Evolutionary conservation across 768 basidiomycete genomes (phyloP).

Genomic region (Suillus luteus): DNA sequence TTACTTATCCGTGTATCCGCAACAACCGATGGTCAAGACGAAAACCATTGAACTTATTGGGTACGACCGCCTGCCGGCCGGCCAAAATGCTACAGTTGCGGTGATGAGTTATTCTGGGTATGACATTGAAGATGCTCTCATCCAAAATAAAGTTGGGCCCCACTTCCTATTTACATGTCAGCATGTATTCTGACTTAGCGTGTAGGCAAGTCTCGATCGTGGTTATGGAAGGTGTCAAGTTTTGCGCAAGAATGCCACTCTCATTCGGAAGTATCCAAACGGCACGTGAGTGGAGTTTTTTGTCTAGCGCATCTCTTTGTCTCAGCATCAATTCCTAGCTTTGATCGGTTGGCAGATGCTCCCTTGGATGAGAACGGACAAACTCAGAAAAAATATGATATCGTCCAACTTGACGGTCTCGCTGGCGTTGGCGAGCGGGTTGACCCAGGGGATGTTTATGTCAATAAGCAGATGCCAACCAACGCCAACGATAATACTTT

Average conservation of each 20-base stretch:
- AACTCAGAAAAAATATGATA: slow-evolving; percentile 82
- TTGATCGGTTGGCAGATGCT: slow-evolving; percentile 93
- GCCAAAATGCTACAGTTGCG: slow-evolving; percentile 97
- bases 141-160: slow-evolving; percentile 78
- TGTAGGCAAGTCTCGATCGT: slow-evolving; percentile 89
- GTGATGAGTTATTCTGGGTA: slow-evolving; percentile 99
- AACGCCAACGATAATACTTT: slow-evolving; percentile 93
- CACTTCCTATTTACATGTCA: slow-evolving; percentile 12
- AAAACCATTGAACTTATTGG: slow-evolving; percentile 97
- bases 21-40: slow-evolving; percentile 99
- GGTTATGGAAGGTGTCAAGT: slow-evolving; percentile 99
- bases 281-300: slow-evolving; percentile 72
- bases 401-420: slow-evolving; percentile 90
- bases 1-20: slow-evolving; percentile 97
- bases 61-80: slow-evolving; percentile 95
- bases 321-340: slow-evolving; percentile 44
- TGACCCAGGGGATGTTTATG: slow-evolving; percentile 89
- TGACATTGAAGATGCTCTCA: slow-evolving; percentile 98
- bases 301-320: slow-evolving; percentile 11
- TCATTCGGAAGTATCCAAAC: slow-evolving; percentile 95
- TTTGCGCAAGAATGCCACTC: slow-evolving; percentile 90
- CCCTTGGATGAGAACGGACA: slow-evolving; percentile 82
- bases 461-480: slow-evolving; percentile 95
- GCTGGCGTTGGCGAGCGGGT: slow-evolving; percentile 95
- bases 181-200: slow-evolving; percentile 11